Percentiles rank a stretch among this genome's conserved stretches.
Evolutionary conservation across 805 yeast genomes (phyloP).

Genomic region (Candida qinlingensis): DNA sequence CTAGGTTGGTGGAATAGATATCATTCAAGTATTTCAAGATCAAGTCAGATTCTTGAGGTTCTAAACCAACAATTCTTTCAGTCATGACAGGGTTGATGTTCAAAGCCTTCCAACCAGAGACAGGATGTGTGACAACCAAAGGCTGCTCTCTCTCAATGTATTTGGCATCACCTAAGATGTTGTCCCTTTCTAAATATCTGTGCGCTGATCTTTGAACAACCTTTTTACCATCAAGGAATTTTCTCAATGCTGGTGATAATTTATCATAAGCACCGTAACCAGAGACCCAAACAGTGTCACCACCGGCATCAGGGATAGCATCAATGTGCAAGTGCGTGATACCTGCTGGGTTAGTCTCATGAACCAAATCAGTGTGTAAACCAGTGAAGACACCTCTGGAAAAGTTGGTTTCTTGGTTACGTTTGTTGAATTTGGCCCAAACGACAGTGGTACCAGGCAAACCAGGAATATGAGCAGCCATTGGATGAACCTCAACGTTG

Average conservation of each 20-base stretch:
- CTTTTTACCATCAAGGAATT: constrained; percentile 47
- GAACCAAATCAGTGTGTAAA: constrained; percentile 47
- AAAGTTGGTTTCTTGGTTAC: constrained; percentile 24
- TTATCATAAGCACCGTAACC: constrained; percentile 57
- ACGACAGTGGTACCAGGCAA: constrained; percentile 36
- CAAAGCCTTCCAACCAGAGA: constrained; percentile 55
- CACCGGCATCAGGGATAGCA: constrained; percentile 46
- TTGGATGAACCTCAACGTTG: constrained; percentile 32
- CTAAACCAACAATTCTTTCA: constrained; percentile 43
- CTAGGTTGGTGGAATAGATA: constrained; percentile 44
- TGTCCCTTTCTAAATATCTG: constrained; percentile 32
- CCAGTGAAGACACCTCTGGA: constrained; percentile 23
- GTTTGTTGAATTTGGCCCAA: constrained; percentile 25
- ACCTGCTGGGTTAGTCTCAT: constrained; percentile 52
- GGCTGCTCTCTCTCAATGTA: constrained; percentile 51
- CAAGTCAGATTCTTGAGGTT: constrained; percentile 41
- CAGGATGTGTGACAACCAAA: constrained; percentile 54
- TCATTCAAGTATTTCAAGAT: constrained; percentile 40
- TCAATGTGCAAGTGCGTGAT: constrained; percentile 47
- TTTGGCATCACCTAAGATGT: constrained; percentile 40
- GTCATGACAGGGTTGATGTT: constrained; percentile 46
- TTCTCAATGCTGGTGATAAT: constrained; percentile 44
- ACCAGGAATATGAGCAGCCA: constrained; percentile 30
- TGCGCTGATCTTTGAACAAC: constrained; percentile 41
- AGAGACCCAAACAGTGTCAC: constrained; percentile 53